Evolutionary conservation across 441 rosid species (phyloP).

Genomic region (Metrosideros polymorpha): DNA sequence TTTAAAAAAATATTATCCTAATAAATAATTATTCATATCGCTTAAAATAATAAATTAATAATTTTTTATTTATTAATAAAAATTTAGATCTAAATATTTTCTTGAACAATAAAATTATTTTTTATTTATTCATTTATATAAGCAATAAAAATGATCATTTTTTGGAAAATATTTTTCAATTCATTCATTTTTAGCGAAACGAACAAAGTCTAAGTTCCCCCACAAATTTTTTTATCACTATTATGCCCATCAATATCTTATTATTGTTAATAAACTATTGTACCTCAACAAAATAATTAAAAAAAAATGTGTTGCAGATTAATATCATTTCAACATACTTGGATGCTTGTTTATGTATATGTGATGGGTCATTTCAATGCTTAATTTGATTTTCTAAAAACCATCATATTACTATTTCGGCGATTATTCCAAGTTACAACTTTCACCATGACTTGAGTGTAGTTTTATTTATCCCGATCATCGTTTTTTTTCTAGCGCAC

Average conservation of each 20-base stretch:
- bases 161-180: too few relatives aligned
- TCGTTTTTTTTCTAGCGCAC: not conserved
- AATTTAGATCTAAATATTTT: too few relatives aligned
- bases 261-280: not conserved
- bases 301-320: not conserved
- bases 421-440: not conserved
- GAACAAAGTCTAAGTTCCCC: too few relatives aligned
- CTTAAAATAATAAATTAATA: too few relatives aligned
- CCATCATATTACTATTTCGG: fast-evolving
- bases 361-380: not conserved
- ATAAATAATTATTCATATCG: too few relatives aligned
- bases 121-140: too few relatives aligned
- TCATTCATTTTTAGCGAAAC: too few relatives aligned
- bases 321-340: not conserved
- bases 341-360: not conserved
- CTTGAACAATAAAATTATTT: too few relatives aligned
- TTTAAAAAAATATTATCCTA: too few relatives aligned
- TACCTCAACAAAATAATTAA: not conserved
- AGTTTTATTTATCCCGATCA: not conserved
- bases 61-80: too few relatives aligned
- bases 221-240: not conserved
- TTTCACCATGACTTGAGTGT: not conserved
- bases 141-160: too few relatives aligned
- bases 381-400: too few relatives aligned
- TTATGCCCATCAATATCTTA: not conserved